Base-by-base conservation (phyloP, 2,329 filamentous ascomycete genomes). In the Massarina eburnea region DNA sequence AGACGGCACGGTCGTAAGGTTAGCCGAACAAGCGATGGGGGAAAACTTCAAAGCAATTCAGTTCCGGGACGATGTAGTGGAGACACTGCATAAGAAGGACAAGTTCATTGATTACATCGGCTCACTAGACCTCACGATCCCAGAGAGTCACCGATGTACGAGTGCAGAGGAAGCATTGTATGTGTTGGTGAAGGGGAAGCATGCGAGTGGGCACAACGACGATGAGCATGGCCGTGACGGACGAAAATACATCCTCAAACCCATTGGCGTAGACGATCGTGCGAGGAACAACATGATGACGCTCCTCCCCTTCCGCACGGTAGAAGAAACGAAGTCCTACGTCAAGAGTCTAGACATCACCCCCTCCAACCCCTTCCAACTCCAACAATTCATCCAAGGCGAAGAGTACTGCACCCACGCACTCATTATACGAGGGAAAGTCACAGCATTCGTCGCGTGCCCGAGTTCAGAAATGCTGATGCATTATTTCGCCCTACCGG, bases 341-440 rank as follows among this genome's bases (percentile, higher is more conserved):
- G 65, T 89, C 20, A 73, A 74, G 12, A 68, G 72, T 14, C 73
- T 90, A 12, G 71, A 64, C 1, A 80, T 86, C 33, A 80, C 80
- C 2, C 66, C 73, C 10, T 61, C 76, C 0, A 72, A 74, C 2
- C 80, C 85, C 0, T 89, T 83, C 78, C 76, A 89, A 48, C 63
- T 90, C 19, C 86, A 91, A 60, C 82, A 89, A 60, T 88, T 79
- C 63, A 80, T 88, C 50, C 40, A 48, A 3, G 79, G 81, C 1
- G 73, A 76, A 0, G 86, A 90, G 62, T 90, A 84, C 62, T 88
- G 84, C 66, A 89, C 87, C 0, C 86, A 91, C 55, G 72, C 85
- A 0, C 73, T 91, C 2, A 71, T 91, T 3, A 74, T 90, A n/a
- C 70, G 74, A 0, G 86, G 86, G 1, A 67, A 78, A 26, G 78